A percentile compares a stretch with the other conserved stretches of the same genome.
These are phyloP conservation scores for Kitagawia praeruptora DNA, from an alignment of 129 eudicot species.

Conservation along the genomic window DNA sequence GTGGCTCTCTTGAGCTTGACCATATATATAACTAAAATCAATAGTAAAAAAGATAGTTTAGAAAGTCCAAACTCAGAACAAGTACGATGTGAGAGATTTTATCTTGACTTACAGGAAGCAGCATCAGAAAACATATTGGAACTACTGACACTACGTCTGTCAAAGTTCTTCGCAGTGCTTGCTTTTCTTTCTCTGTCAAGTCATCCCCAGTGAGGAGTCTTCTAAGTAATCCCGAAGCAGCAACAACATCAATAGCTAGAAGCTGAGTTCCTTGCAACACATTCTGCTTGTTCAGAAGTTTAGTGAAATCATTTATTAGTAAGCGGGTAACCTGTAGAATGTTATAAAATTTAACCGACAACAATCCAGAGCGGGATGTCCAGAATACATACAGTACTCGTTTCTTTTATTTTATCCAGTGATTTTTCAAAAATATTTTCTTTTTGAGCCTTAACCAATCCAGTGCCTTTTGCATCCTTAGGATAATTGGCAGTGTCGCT, in stretches of 20 bases:
- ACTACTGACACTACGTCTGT: conserved; percentile 84
- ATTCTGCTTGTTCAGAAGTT: conserved; percentile 41
- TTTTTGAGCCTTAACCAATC: conserved; percentile 41
- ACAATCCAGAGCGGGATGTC: background rate
- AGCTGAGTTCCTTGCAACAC: conserved; percentile 96
- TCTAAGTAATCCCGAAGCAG: conserved; percentile 78
- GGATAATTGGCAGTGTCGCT: conserved; percentile 22
- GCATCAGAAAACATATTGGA: conserved; percentile 94
- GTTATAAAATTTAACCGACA: background rate
- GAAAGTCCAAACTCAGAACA: background rate
- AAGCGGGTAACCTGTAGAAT: background rate
- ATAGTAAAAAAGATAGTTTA: background rate
- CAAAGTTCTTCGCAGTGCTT: conserved; percentile 74
- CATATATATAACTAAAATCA: background rate
- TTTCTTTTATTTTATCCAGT: conserved; percentile 61
- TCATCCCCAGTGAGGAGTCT: conserved; percentile 71
- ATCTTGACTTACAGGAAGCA: conserved; percentile 72
- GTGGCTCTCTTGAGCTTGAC: background rate
- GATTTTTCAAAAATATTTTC: conserved; percentile 62
- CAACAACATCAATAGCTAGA: conserved; percentile 88
- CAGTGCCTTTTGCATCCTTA: conserved; percentile 29
- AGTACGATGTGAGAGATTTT: background rate
- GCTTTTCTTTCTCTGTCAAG: conserved; percentile 84
- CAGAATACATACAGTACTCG: conserved; percentile 71
- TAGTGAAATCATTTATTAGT: conserved; percentile 5